phyloP scores from a whole-genome alignment of 257 asterid species.

The Solanum pennellii region DNA sequence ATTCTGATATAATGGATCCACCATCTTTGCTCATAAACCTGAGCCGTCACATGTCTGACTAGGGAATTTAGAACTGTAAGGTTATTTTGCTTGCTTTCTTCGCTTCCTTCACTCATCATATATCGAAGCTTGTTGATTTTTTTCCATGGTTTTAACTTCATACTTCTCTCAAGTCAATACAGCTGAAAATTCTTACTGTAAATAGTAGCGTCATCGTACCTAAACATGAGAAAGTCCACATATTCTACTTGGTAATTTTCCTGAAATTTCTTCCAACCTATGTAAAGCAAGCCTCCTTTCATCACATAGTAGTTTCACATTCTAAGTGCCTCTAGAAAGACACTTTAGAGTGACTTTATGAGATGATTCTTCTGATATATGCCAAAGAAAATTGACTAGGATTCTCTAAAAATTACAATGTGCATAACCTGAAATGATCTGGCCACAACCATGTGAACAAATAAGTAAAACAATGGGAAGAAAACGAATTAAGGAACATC shows the following conservation, averaged over 20 bases:
- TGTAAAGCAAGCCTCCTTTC: not conserved
- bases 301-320: not conserved
- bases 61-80: not conserved
- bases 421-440: no score
- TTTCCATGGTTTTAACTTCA: not conserved
- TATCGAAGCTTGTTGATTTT: not conserved
- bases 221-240: not conserved
- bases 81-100: not conserved
- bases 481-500: no score
- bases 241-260: not conserved
- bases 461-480: not conserved
- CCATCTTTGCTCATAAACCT: not conserved
- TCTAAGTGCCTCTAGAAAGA: not conserved
- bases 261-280: not conserved
- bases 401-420: not conserved
- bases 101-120: not conserved
- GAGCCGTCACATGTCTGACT: not conserved
- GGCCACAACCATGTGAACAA: not conserved
- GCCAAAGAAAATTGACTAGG: not conserved
- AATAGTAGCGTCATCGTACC: not conserved
- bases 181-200: not conserved
- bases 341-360: not conserved
- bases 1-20: constrained; percentile 48
- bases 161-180: not conserved
- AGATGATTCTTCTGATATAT: not conserved